Evolutionary conservation across 1,284 basidiomycete genomes (phyloP), one percentile per base, ranked within the genome.

Genomic region (Pseudozyma tsukubaensis): DNA sequence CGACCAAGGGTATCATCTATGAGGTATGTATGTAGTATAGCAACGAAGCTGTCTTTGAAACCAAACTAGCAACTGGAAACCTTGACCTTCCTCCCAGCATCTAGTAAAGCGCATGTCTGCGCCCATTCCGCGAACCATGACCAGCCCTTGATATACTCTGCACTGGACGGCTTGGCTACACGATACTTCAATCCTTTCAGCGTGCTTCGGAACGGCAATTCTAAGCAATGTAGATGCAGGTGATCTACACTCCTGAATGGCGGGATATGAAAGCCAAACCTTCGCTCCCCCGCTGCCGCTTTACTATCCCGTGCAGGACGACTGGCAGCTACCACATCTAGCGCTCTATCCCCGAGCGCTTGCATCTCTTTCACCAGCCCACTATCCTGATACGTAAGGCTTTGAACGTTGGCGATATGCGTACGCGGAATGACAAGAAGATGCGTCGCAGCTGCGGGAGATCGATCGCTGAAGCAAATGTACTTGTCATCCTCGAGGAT

Each of bases 241-340:
- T 94, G 92, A 32, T 89, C 86, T 2, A 94, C 89, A n/a, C 90
- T 91, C 62, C 89, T 90, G 83, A 92, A 92, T 0, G 92, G 92
- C 0, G 92, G 91, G 68, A 93, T 91, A 61, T 75, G 73, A 52
- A 76, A 78, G 39, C 76, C 71, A 81, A 78, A 58, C 13, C 69
- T 64, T 71, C 80, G 36, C 75, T 79, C 66, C 52, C 18, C 35
- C 50, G 36, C 19, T 2, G 44, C n/a, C 2, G n/a, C 11, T 13
- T 24, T 48, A 34, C 39, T 24, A 77, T 79, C 58, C 19, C 18
- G 32, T n/a, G 34, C 11, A 35, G 51, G 34, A 14, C 24, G 24
- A 29, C 24, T 29, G 24, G 34, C 12, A 18, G 48, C 37, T 1
- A 65, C 32, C 11, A 67, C 66, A 74, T 89, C 88, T 43, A 91